Percentiles rank a stretch among this genome's conserved stretches.
Evolutionary conservation across 495 filamentous ascomycete genomes (phyloP).

Genomic region (Penicillium coprophilum): DNA sequence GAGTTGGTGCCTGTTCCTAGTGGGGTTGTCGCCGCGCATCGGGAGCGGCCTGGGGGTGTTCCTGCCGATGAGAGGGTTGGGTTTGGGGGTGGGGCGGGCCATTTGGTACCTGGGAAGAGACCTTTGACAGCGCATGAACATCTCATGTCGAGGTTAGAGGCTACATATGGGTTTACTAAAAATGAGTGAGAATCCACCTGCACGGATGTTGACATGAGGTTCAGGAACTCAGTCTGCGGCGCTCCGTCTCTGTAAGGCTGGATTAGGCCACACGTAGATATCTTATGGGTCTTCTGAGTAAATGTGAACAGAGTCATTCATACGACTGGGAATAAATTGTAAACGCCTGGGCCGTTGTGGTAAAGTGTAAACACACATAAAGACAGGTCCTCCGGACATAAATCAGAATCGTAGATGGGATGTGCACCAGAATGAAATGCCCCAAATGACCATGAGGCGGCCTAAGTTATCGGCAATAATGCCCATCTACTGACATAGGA

Average conservation of each 20-base stretch:
- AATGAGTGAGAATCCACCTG: conserved; percentile 13
- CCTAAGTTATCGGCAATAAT: conserved; percentile 14
- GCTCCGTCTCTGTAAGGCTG: neutral
- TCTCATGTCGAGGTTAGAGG: conserved; percentile 68
- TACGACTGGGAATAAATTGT: conserved; percentile 9
- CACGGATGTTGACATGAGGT: neutral
- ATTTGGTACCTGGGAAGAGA: conserved; percentile 48
- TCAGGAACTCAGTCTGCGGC: neutral
- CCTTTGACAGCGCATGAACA: conserved; percentile 82
- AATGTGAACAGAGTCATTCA: conserved; percentile 10
- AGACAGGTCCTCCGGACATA: conserved; percentile 15
- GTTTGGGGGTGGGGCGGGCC: conserved; percentile 43
- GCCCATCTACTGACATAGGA: conserved; percentile 35
- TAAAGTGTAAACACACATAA: conserved; percentile 12
- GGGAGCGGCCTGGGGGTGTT: conserved; percentile 28
- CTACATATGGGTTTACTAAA: conserved; percentile 65
- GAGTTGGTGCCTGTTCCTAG: conserved; percentile 76
- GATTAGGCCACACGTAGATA: neutral
- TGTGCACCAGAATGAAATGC: conserved; percentile 21
- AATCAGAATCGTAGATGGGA: conserved; percentile 23
- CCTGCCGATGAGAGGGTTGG: conserved; percentile 29
- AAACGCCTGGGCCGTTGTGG: conserved; percentile 14
- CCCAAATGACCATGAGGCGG: conserved; percentile 14
- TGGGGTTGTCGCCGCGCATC: conserved; percentile 46
- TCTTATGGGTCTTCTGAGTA: neutral